Evolutionary conservation across 23 red algal species (phyloP), one percentile per base, ranked within the genome.

Genomic region (Gracilaria gracilis): DNA sequence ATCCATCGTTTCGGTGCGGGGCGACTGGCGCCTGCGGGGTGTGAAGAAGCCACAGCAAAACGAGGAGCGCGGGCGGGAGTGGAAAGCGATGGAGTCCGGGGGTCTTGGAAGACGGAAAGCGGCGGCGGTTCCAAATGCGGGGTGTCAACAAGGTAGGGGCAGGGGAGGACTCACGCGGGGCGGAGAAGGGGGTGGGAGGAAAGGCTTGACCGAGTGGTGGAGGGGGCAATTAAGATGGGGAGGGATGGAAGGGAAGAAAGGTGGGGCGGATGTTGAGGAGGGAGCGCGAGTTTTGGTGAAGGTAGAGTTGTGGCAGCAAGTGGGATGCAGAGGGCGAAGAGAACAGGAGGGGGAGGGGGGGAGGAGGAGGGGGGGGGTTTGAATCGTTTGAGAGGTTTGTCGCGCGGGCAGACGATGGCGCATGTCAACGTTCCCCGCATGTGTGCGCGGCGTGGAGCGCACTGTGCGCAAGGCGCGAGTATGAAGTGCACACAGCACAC

Each of bases 1-100:
- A 69, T 90, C 87, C 87, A 90, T 90, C 72, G 72, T 77, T 77
- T 77, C 34, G 38, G 72, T 77, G 46, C 72, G 72, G 25, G 46
- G 46, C 72, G 72, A 77, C 40, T 77, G 38, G 38, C 72, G 72
- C 72, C 72, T 77, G 72, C 72, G 72, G 35, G n/a, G 46, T 31
- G 50, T 77, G 72, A 48, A 50, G 42, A 77, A 50, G 39, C 21
- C 72, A 42, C 72, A 77, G 20, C 72, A 77, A 37, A 77, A 77
- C 38, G 72, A 77, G 72, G 72, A 49, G 9, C 12, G 72, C 72
- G 72, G 1, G 21, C 8, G 72, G 40, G 72, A 28, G 64, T 34
- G 33, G 17, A 20, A 38, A 69, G 64, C 28, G 64, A 69, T 69
- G 32, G n/a, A 46, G 14, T 0, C 50, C 50, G 39, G 14, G 23